Evolutionary conservation across 192 early-diverging fungal genomes (phyloP).

Genomic region (Rhizophagus prolifer): DNA sequence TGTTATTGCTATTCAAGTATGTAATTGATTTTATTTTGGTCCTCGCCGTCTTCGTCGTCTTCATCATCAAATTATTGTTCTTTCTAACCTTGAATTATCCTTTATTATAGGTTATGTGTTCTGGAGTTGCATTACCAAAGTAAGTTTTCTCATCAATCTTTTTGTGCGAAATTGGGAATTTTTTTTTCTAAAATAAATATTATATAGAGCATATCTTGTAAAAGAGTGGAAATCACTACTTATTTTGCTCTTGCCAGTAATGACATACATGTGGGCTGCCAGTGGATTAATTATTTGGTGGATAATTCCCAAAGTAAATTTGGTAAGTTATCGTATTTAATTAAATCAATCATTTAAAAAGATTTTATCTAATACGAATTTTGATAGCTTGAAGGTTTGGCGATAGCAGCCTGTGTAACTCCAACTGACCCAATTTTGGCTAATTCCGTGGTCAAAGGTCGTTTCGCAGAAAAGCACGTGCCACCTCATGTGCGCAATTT

Average conservation of each 20-base stretch:
- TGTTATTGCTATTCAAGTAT: conserved; percentile 80
- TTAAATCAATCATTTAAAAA: background rate
- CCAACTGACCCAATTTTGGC: conserved; percentile 92
- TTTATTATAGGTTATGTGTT: conserved; percentile 70
- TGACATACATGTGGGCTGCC: conserved; percentile 79
- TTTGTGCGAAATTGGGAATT: background rate
- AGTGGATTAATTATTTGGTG: conserved; percentile 66
- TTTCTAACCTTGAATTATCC: background rate
- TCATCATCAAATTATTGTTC: background rate
- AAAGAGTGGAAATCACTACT: conserved; percentile 65
- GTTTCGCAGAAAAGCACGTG: conserved; percentile 90
- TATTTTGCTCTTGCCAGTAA: conserved; percentile 76
- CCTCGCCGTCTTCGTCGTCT: no score
- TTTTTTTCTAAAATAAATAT: conserved; percentile 3
- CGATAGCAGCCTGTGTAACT: conserved; percentile 80
- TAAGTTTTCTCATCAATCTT: conserved; percentile 32
- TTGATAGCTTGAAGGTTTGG: conserved; percentile 64
- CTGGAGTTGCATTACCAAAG: conserved; percentile 79
- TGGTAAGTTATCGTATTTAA: conserved; percentile 42
- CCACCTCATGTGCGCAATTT: conserved; percentile 71
- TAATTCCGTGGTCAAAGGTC: conserved; percentile 91
- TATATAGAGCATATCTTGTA: conserved; percentile 51
- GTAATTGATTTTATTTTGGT: background rate
- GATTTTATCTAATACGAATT: conserved; percentile 2
- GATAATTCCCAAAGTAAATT: conserved; percentile 50